phyloP scores from a whole-genome alignment of 257 asterid genomes.

The Orobanche coerulescens region DNA sequence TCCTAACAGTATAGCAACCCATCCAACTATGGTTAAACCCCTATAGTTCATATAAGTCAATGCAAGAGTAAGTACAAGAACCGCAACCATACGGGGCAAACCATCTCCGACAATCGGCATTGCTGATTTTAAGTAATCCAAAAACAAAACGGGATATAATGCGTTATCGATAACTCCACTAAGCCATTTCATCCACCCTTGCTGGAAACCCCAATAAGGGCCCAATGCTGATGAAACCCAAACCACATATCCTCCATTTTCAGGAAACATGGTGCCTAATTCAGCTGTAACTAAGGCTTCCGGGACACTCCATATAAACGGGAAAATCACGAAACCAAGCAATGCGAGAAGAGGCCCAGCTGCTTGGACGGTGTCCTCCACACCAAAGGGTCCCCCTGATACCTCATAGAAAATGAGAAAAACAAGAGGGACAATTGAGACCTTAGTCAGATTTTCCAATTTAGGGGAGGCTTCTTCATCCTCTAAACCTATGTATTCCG shows the following conservation, averaged over 20 bases:
- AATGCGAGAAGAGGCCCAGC: slow-evolving; percentile 54
- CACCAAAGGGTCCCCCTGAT: slow-evolving; percentile 59
- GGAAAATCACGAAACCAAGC: slow-evolving; percentile 43
- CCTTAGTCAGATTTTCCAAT: slow-evolving; percentile 27
- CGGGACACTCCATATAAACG: slow-evolving; percentile 50
- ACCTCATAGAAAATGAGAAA: slow-evolving; percentile 52
- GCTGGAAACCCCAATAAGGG: slow-evolving; percentile 51
- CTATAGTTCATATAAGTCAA: slow-evolving; percentile 55
- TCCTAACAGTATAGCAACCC: slow-evolving; percentile 49
- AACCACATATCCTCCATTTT: slow-evolving; percentile 52
- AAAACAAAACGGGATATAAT: slow-evolving; percentile 56
- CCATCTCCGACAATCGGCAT: slow-evolving; percentile 43
- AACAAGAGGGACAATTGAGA: slow-evolving; percentile 40
- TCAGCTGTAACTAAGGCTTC: slow-evolving; percentile 53
- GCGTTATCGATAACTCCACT: slow-evolving; percentile 62
- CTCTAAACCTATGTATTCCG: slow-evolving; percentile 28
- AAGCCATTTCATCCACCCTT: slow-evolving; percentile 69
- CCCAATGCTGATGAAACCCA: slow-evolving; percentile 54
- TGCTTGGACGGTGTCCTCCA: slow-evolving; percentile 53
- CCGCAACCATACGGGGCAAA: slow-evolving; percentile 30
- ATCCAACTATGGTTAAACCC: slow-evolving; percentile 58
- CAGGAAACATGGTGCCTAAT: slow-evolving; percentile 51
- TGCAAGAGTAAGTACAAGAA: slow-evolving; percentile 28
- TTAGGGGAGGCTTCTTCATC: slow-evolving; percentile 33
- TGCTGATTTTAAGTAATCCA: slow-evolving; percentile 56